phyloP scores from a whole-genome alignment of 768 basidiomycete species.

The Leucocoprinus leucothites region DNA sequence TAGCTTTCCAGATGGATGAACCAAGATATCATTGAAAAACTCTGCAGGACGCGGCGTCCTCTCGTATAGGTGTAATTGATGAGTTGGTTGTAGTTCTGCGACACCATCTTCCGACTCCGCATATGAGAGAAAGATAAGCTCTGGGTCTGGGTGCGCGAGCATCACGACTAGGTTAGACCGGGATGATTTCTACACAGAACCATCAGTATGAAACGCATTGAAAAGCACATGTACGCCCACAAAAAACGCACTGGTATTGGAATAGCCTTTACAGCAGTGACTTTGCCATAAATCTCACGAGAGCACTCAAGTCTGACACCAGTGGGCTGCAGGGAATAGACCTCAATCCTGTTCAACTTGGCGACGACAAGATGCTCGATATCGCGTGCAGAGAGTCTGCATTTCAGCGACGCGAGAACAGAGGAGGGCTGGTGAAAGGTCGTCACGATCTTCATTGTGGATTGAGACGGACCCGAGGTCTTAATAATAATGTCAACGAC shows the following conservation, averaged over 20 bases:
- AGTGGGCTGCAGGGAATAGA: slow-evolving; percentile 60
- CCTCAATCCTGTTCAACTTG: slow-evolving; percentile 62
- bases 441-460: slow-evolving; percentile 55
- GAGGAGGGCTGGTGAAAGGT: slow-evolving; percentile 80
- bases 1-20: slow-evolving; percentile 60
- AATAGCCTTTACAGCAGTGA: slow-evolving; percentile 53
- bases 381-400: slow-evolving; percentile 49
- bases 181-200: slow-evolving; percentile 25
- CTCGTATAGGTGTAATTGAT: slow-evolving; percentile 53
- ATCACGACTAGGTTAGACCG: slow-evolving; percentile 60
- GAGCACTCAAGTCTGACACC: slow-evolving; percentile 60
- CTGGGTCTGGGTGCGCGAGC: slow-evolving; percentile 75
- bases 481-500: not conserved
- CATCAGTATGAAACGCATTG: slow-evolving; percentile 1
- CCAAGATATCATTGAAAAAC: slow-evolving; percentile 65
- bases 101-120: slow-evolving; percentile 29
- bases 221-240: not conserved
- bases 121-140: slow-evolving; percentile 62
- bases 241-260: slow-evolving; percentile 46
- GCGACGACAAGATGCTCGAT: slow-evolving; percentile 67
- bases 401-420: slow-evolving; percentile 67
- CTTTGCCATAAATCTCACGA: slow-evolving; percentile 67
- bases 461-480: not conserved
- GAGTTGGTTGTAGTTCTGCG: slow-evolving; percentile 36
- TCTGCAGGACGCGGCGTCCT: slow-evolving; percentile 59